Evolutionary conservation across 768 basidiomycete species (phyloP).

Genomic region (Rhodotorula toruloides): DNA sequence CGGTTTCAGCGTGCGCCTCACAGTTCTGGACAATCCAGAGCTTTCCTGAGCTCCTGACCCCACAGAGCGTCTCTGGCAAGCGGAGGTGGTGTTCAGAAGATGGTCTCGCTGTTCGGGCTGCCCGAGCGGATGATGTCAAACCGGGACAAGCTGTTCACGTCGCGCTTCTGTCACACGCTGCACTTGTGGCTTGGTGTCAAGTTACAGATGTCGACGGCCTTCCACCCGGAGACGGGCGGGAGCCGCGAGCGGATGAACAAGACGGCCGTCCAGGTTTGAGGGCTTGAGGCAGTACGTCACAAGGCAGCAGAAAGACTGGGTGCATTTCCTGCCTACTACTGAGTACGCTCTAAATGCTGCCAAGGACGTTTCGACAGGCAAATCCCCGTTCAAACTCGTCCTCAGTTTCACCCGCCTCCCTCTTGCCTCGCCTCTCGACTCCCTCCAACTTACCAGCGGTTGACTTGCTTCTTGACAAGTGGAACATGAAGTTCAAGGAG

Average conservation of each 20-base stretch:
- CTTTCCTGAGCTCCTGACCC: no score
- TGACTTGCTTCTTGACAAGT: not conserved
- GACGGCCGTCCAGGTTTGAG: conserved; percentile 2
- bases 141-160: conserved; percentile 9
- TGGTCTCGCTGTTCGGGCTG: conserved; percentile 9
- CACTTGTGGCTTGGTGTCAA: not conserved
- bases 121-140: not conserved
- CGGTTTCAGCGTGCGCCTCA: no score
- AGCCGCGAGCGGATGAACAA: conserved; percentile 11
- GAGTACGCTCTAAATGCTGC: conserved; percentile 15
- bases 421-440: no score
- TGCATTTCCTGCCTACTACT: not conserved
- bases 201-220: conserved; percentile 9
- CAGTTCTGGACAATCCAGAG: no score
- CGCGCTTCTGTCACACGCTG: conserved; percentile 4
- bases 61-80: no score
- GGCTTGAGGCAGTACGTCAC: not conserved
- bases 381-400: conserved; percentile 2
- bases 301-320: conserved; percentile 7
- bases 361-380: not conserved
- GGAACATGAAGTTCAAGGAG: not conserved
- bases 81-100: no score
- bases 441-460: no score
- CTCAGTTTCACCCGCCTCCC: conserved; percentile 1
- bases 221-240: conserved; percentile 16